Conservation (phyloP, 495 filamentous ascomycete species). For the Umbilicaria muhlenbergii region DNA sequence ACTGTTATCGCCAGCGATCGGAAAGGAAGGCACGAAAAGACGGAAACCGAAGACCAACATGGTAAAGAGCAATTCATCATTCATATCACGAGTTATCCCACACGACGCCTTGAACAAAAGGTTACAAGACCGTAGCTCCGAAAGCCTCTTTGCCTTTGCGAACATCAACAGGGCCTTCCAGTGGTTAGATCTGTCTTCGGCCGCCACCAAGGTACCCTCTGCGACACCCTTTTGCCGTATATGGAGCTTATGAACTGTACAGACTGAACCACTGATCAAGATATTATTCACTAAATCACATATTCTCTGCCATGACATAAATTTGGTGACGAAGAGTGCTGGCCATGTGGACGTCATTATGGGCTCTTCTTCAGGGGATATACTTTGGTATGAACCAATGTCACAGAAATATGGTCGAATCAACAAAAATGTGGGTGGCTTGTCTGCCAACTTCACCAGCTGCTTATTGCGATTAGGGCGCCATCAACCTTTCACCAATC, state of each 20-base stretch:
- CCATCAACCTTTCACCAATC: slow-evolving; percentile 72
- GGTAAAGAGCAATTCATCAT: slow-evolving; percentile 93
- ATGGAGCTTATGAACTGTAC: slow-evolving; percentile 11
- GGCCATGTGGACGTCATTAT: slow-evolving; percentile 81
- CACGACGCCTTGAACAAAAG: slow-evolving; percentile 69
- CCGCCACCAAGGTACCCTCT: slow-evolving; percentile 32
- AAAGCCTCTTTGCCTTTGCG: slow-evolving; percentile 79
- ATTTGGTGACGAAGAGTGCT: slow-evolving; percentile 59
- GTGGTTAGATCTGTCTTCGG: slow-evolving; percentile 53
- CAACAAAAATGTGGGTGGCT: slow-evolving; percentile 68
- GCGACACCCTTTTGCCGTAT: background rate
- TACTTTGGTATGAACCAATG: slow-evolving; percentile 97
- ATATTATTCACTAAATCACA: slow-evolving; percentile 94
- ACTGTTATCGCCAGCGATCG: slow-evolving; percentile 36
- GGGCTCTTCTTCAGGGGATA: slow-evolving; percentile 90
- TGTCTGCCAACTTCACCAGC: background rate
- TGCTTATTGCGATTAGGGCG: slow-evolving; percentile 34
- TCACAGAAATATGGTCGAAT: slow-evolving; percentile 89
- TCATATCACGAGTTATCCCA: slow-evolving; percentile 86
- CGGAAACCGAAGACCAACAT: slow-evolving; percentile 96
- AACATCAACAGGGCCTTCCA: slow-evolving; percentile 92
- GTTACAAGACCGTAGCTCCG: slow-evolving; percentile 56
- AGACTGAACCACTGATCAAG: slow-evolving; percentile 81
- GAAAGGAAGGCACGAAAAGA: slow-evolving; percentile 62
- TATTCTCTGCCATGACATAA: slow-evolving; percentile 88